Evolutionary conservation across 164 flowering plant species (phyloP).

Genomic region (Tetracentron sinense): DNA sequence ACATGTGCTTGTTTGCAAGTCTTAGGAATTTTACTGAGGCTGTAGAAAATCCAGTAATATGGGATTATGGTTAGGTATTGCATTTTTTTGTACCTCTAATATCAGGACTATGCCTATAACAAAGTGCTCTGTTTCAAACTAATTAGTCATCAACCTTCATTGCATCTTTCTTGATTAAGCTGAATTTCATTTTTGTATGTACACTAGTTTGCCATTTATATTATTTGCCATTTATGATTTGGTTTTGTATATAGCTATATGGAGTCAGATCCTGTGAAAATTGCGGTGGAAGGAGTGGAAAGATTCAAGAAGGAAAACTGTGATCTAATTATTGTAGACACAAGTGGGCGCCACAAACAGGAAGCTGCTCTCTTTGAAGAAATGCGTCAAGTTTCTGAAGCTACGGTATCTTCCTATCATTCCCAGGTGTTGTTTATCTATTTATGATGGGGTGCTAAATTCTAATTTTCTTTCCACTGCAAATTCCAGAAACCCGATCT

Average conservation of each 20-base stretch:
- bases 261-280: conserved; percentile 81
- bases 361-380: conserved; percentile 91
- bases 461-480: conserved; percentile 1
- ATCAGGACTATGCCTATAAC: neutral
- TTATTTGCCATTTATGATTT: neutral
- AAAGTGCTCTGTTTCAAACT: neutral
- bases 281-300: conserved; percentile 88
- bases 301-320: conserved; percentile 72
- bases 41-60: too few relatives aligned
- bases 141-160: neutral
- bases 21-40: too few relatives aligned
- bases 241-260: conserved; percentile 44
- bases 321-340: conserved; percentile 84
- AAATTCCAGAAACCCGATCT: conserved; percentile 82
- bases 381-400: conserved; percentile 91
- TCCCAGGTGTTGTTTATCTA: neutral
- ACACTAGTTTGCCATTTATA: neutral
- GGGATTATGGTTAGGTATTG: neutral
- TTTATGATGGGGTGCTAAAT: neutral
- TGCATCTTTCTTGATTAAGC: neutral
- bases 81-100: neutral
- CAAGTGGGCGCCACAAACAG: conserved; percentile 92
- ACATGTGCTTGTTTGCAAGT: neutral
- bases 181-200: neutral
- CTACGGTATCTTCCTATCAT: conserved; percentile 46